A percentile compares a stretch with the other conserved stretches of the same genome.
These are phyloP conservation scores for Phylloporus scabripes DNA, from an alignment of 768 basidiomycete genomes.

Conservation along the genomic window DNA sequence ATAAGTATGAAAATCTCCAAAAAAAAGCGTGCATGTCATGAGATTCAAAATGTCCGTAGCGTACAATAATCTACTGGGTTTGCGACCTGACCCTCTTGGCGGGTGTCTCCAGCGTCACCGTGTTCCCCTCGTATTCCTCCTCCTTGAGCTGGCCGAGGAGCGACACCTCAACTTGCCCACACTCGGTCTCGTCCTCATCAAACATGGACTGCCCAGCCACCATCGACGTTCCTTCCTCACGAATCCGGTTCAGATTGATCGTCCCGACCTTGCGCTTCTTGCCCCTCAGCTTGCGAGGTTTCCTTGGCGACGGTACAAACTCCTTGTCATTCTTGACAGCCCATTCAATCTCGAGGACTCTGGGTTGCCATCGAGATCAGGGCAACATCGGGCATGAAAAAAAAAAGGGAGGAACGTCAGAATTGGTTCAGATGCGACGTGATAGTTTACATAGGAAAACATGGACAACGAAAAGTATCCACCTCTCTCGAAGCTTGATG, in stretches of 20 bases:
- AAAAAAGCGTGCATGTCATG: background rate
- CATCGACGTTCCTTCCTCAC: constrained; percentile 17
- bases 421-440: constrained; percentile 28
- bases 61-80: constrained; percentile 9
- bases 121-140: constrained; percentile 28
- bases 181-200: constrained; percentile 39
- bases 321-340: constrained; percentile 57
- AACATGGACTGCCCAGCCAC: constrained; percentile 21
- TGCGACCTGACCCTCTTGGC: constrained; percentile 25
- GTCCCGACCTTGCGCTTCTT: constrained; percentile 29
- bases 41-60: background rate
- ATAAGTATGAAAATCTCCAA: background rate
- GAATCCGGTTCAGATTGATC: constrained; percentile 8
- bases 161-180: constrained; percentile 10
- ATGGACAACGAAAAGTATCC: constrained; percentile 64
- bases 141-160: constrained; percentile 16
- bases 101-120: constrained; percentile 18
- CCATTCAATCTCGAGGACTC: constrained; percentile 82
- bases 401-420: constrained; percentile 37
- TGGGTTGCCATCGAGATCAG: constrained; percentile 25
- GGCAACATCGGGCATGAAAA: constrained; percentile 3
- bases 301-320: constrained; percentile 54
- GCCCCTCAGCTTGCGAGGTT: constrained; percentile 31
- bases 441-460: constrained; percentile 57
- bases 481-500: constrained; percentile 82